A percentile compares a stretch with the other conserved stretches of the same genome.
phyloP scores from a whole-genome alignment of 768 basidiomycete genomes.

The Russula virescens region DNA sequence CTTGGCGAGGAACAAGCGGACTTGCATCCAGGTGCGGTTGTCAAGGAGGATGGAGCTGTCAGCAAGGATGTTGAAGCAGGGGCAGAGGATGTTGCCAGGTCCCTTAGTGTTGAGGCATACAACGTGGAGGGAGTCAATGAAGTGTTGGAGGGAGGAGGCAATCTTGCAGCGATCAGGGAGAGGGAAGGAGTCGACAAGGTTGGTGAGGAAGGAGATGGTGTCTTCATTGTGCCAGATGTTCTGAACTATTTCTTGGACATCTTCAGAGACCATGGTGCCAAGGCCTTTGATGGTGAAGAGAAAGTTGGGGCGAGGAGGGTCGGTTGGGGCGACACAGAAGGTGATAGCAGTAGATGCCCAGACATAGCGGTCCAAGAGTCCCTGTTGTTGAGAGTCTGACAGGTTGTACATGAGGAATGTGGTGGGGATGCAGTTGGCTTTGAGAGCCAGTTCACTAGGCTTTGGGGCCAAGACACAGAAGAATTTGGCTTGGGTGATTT shows the following conservation, averaged over 20 bases:
- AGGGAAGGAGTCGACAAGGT: too few relatives aligned
- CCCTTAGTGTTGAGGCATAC: too few relatives aligned
- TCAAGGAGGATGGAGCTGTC: too few relatives aligned
- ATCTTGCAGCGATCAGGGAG: too few relatives aligned
- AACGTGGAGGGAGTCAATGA: too few relatives aligned
- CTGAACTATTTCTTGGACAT: not conserved
- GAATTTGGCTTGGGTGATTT: not conserved
- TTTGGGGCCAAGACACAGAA: not conserved
- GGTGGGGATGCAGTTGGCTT: not conserved
- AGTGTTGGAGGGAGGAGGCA: too few relatives aligned
- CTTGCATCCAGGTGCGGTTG: too few relatives aligned
- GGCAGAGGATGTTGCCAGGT: too few relatives aligned
- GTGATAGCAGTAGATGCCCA: not conserved
- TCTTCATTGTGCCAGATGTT: not conserved
- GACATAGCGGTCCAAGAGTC: not conserved
- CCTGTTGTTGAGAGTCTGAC: fast-evolving
- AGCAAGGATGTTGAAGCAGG: too few relatives aligned
- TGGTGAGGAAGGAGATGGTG: too few relatives aligned
- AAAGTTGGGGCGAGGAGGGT: not conserved
- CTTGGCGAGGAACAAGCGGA: too few relatives aligned
- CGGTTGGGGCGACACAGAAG: not conserved
- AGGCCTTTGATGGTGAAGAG: not conserved
- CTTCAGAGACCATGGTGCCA: not conserved
- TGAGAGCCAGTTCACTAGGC: fast-evolving
- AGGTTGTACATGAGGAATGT: not conserved